A percentile compares a stretch with the other conserved stretches of the same genome.
Evolutionary conservation across 208 protist species (phyloP).

Genomic region (Trypanosoma melophagium): DNA sequence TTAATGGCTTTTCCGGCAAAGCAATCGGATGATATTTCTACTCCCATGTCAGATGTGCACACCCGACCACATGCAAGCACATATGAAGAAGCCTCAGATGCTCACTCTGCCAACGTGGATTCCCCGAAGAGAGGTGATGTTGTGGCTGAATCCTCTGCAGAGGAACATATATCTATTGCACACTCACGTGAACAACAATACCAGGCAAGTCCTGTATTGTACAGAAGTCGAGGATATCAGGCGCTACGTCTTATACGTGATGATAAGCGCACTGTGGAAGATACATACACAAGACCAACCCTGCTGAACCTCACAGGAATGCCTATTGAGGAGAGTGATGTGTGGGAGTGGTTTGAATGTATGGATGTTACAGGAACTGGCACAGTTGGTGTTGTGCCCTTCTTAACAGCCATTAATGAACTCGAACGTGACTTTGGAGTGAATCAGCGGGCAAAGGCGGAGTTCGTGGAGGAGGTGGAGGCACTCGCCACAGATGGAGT

Average conservation of each 20-base stretch:
- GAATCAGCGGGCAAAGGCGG: constrained; percentile 33
- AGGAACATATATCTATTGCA: neutral
- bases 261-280: constrained; percentile 33
- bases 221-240: constrained; percentile 77
- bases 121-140: too few species aligned
- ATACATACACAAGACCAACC: constrained; percentile 24
- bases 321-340: constrained; percentile 52
- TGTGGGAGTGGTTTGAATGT: constrained; percentile 71
- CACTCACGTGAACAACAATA: neutral
- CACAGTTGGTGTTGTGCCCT: constrained; percentile 39
- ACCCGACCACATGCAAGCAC: neutral
- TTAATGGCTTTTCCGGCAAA: too few species aligned
- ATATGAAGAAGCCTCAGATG: constrained; percentile 8
- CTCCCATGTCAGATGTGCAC: neutral
- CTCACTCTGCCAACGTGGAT: too few species aligned
- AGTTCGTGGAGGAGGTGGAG: constrained; percentile 44
- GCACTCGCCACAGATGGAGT: constrained; percentile 46
- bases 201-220: constrained; percentile 13
- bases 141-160: too few species aligned
- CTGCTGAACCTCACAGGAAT: constrained; percentile 66
- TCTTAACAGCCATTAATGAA: constrained; percentile 42
- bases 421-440: constrained; percentile 74
- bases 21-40: too few species aligned
- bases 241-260: constrained; percentile 61
- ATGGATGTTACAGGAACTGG: constrained; percentile 41